A percentile compares a stretch with the other conserved stretches of the same genome.
Conservation (phyloP, 2,329 filamentous ascomycete species). For the Fusarium sp. region DNA sequence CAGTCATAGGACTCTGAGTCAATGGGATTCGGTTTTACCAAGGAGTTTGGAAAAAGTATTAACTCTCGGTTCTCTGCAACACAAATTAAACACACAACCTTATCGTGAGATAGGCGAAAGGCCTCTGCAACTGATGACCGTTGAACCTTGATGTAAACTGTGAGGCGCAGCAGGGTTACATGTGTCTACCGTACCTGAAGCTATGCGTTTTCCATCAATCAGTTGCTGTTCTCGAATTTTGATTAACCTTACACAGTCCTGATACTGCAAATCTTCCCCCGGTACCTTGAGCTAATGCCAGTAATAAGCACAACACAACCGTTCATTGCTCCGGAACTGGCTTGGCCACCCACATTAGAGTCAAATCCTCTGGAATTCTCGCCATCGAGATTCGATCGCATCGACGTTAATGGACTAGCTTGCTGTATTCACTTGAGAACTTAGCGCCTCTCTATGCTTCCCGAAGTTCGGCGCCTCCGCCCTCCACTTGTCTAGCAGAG, state of each 20-base stretch:
- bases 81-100: background rate
- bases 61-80: background rate
- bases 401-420: background rate
- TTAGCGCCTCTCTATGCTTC: background rate
- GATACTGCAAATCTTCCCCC: slow-evolving; percentile 7
- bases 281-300: slow-evolving; percentile 12
- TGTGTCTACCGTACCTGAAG: background rate
- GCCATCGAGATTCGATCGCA: background rate
- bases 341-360: background rate
- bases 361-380: background rate
- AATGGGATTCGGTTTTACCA: background rate
- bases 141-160: slow-evolving; percentile 4
- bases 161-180: background rate
- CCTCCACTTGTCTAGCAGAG: background rate
- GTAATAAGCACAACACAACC: background rate
- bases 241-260: background rate
- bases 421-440: background rate
- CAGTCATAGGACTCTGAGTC: background rate
- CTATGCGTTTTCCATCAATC: background rate
- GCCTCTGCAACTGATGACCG: background rate
- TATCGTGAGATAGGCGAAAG: background rate
- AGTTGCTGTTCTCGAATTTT: background rate
- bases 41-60: background rate
- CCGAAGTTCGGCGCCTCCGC: slow-evolving; percentile 35
- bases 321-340: slow-evolving; percentile 1